phyloP scores from a whole-genome alignment of 768 basidiomycete genomes.

The Gymnopilus dilepis region DNA sequence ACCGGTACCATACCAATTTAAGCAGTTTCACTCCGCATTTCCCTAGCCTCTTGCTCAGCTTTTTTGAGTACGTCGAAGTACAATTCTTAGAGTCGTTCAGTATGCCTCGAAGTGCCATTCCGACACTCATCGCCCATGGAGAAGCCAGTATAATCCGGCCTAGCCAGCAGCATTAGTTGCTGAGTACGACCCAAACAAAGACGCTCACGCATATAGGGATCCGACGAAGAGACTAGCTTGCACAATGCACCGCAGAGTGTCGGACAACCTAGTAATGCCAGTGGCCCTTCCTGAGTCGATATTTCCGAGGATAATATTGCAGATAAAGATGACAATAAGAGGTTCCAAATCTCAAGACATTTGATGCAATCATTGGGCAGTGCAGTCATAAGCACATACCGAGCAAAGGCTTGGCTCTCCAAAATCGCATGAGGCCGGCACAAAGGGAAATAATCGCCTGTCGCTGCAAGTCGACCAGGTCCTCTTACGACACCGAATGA shows the following conservation, averaged over 20 bases:
- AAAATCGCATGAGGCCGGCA: neutral
- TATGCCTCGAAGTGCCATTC: constrained; percentile 41
- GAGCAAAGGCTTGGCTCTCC: constrained; percentile 25
- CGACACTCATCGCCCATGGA: constrained; percentile 57
- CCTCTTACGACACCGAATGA: constrained; percentile 1
- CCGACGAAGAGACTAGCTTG: constrained; percentile 32
- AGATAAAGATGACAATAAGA: constrained; percentile 54
- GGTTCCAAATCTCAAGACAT: constrained; percentile 58
- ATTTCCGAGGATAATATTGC: constrained; percentile 52
- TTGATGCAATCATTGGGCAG: constrained; percentile 40
- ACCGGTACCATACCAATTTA: constrained; percentile 21
- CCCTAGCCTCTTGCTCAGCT: constrained; percentile 38
- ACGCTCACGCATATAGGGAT: constrained; percentile 18
- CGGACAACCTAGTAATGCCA: constrained; percentile 55
- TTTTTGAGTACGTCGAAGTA: constrained; percentile 27
- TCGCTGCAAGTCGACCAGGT: constrained; percentile 1
- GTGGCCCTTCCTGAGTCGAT: constrained; percentile 50
- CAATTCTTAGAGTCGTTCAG: constrained; percentile 18
- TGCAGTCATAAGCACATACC: constrained; percentile 26
- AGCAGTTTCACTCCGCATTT: constrained; percentile 23
- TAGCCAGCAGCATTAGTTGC: neutral
- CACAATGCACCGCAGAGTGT: constrained; percentile 55
- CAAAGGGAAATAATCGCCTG: constrained; percentile 9
- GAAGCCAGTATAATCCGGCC: constrained; percentile 32
- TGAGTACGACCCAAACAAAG: neutral